Base-by-base conservation (phyloP, 1,284 basidiomycete genomes). In the Papiliotrema terrestris region DNA sequence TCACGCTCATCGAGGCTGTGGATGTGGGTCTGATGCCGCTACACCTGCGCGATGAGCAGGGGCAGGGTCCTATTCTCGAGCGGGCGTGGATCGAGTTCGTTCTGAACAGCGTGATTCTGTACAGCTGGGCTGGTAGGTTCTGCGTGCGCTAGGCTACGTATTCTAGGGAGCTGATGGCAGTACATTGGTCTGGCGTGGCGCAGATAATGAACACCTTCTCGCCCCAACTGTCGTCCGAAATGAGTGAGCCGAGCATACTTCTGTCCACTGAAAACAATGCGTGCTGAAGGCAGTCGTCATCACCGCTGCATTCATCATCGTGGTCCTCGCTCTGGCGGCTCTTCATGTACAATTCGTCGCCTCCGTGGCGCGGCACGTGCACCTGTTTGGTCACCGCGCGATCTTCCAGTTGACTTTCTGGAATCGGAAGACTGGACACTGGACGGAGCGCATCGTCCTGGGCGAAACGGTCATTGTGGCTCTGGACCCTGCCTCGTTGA, bases 1-100 rank as follows among this genome's bases (percentile, higher is more conserved):
- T 69, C 43, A 56, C 58, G 11, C 51, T 67, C 2, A 51, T 69
- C 32, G 67, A 69, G 46, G 37, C 35, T 15, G 50, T 51, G 11
- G 65, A 65, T 53, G 13, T 44, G 13, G 20, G 38, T n/a, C 19
- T 41, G 6, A 14, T 36, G 13, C 23, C 20, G 2, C 2, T 39
- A 11, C 36, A 13, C 17, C 44, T n/a, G 13, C 39, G 35, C 15
- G 45, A 23, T 8, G 54, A 53, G 11, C 39, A 45, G 14, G 52
- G 38, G 25, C 45, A 29, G 2, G 46, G 42, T 32, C 9, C 55
- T 32, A 45, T 61, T 8, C 62, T 64, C 29, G 32, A 39, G 14
- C 53, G 32, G 49, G 60, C 60, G 6, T 51, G 55, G 56, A 42
- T 59, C 2, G 65, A 66, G 38, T 32, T 57, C 1, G 42, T 44